A percentile compares a stretch with the other conserved stretches of the same genome.
phyloP scores from a whole-genome alignment of 148 eudicot genomes.

The Tetragonia tetragonoides region DNA sequence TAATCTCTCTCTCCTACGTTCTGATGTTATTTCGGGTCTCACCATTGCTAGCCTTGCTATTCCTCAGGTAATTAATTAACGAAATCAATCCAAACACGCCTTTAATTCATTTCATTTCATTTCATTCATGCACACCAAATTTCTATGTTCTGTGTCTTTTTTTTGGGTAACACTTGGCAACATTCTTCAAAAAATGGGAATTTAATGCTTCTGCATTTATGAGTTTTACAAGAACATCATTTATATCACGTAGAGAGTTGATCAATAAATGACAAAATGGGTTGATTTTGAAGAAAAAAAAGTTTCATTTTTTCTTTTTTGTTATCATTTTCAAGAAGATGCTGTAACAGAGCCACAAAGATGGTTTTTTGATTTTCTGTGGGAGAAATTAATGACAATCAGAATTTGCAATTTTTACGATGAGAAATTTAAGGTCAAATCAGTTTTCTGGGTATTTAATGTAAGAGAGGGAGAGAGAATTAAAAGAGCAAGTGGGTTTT shows the following conservation, averaged over 20 bases:
- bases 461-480: not conserved
- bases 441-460: conserved; percentile 3
- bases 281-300: not conserved
- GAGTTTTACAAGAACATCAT: no score
- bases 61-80: conserved; percentile 57
- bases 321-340: conserved; percentile 12
- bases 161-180: conserved; percentile 2
- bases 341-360: not conserved
- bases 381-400: conserved; percentile 5
- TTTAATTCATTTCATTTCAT: no score
- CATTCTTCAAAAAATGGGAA: not conserved
- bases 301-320: not conserved
- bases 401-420: not conserved
- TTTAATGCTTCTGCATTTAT: not conserved
- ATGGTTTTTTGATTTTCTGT: not conserved
- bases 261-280: not conserved
- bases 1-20: conserved; percentile 41
- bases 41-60: conserved; percentile 97
- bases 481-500: not conserved
- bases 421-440: no score
- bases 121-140: no score
- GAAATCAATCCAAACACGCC: no score
- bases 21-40: conserved; percentile 82
- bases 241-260: not conserved
- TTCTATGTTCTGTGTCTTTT: not conserved